Evolutionary conservation across 441 rosid genomes (phyloP).

Genomic region (Corymbia calophylla): DNA sequence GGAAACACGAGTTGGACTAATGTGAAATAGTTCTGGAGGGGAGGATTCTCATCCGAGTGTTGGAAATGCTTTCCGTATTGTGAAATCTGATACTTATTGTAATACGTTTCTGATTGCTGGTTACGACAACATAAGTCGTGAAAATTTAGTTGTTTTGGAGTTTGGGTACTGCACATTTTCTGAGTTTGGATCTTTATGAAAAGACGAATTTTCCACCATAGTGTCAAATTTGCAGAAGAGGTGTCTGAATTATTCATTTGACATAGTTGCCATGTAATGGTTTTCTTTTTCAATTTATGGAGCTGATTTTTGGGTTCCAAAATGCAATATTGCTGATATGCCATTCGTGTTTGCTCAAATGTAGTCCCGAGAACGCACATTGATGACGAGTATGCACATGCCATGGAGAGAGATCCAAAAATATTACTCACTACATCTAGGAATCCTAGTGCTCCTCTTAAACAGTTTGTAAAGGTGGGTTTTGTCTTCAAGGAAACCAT

Average conservation of each 20-base stretch:
- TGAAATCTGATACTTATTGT: background rate
- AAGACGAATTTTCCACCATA: background rate
- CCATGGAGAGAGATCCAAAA: slow-evolving; percentile 62
- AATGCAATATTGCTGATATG: background rate
- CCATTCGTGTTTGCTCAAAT: slow-evolving; percentile 1
- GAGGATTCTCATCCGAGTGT: background rate
- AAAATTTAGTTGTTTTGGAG: background rate
- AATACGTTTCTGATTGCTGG: background rate
- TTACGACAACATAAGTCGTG: background rate
- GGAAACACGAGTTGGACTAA: background rate
- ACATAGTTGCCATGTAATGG: background rate
- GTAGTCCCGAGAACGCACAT: slow-evolving; percentile 71
- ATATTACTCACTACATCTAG: slow-evolving; percentile 82
- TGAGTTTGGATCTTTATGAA: background rate
- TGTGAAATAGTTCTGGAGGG: background rate
- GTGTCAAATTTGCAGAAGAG: background rate
- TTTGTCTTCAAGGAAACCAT: background rate
- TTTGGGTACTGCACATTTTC: background rate
- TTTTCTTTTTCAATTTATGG: background rate
- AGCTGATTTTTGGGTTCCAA: background rate
- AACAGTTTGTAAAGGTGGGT: slow-evolving; percentile 69
- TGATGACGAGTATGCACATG: slow-evolving; percentile 90
- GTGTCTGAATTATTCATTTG: background rate
- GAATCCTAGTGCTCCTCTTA: slow-evolving; percentile 82
- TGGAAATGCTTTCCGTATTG: background rate